Conservation (phyloP, 2,329 filamentous ascomycete genomes). For the Didymella glomerata region DNA sequence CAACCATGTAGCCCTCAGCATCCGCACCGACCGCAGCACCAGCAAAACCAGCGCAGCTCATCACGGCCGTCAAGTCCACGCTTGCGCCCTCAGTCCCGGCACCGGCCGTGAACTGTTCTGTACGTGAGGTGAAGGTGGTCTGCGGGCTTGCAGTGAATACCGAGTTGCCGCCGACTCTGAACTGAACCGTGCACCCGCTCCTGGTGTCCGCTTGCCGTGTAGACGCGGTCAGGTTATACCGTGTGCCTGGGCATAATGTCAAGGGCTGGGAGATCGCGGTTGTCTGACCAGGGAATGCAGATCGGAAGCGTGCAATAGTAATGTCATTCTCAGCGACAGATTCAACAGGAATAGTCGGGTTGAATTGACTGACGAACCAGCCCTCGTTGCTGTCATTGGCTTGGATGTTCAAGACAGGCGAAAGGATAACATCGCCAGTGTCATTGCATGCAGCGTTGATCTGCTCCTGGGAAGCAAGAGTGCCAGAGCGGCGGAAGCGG, state of each 20-base stretch:
- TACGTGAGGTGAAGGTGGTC: slow-evolving; percentile 23
- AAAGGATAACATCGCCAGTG: slow-evolving; percentile 36
- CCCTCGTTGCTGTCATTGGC: slow-evolving; percentile 26
- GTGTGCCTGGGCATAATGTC: slow-evolving; percentile 38
- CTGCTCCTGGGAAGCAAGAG: slow-evolving; percentile 35
- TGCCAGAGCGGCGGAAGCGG: slow-evolving; percentile 26
- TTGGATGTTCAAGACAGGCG: slow-evolving; percentile 36
- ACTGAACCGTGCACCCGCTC: slow-evolving; percentile 32
- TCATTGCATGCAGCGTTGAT: slow-evolving; percentile 39
- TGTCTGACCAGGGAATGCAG: slow-evolving; percentile 29
- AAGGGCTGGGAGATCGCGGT: slow-evolving; percentile 38
- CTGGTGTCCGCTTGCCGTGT: slow-evolving; percentile 29
- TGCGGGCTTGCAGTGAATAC: slow-evolving; percentile 31
- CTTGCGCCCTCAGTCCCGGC: slow-evolving; percentile 28
- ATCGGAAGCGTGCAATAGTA: slow-evolving; percentile 35
- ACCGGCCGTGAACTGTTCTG: slow-evolving; percentile 32
- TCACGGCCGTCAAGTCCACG: slow-evolving; percentile 31
- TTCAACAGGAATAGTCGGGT: slow-evolving; percentile 31
- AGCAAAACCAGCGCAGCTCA: slow-evolving; percentile 33
- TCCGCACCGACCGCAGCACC: slow-evolving; percentile 28
- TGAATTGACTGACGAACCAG: slow-evolving; percentile 32
- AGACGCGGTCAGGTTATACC: slow-evolving; percentile 29
- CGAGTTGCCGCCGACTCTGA: slow-evolving; percentile 24
- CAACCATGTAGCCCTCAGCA: slow-evolving; percentile 29
- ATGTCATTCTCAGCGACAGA: slow-evolving; percentile 22